These are phyloP conservation scores for Eucalyptus grandis DNA, from an alignment of 345 rosid genomes.

Conservation along the genomic window DNA sequence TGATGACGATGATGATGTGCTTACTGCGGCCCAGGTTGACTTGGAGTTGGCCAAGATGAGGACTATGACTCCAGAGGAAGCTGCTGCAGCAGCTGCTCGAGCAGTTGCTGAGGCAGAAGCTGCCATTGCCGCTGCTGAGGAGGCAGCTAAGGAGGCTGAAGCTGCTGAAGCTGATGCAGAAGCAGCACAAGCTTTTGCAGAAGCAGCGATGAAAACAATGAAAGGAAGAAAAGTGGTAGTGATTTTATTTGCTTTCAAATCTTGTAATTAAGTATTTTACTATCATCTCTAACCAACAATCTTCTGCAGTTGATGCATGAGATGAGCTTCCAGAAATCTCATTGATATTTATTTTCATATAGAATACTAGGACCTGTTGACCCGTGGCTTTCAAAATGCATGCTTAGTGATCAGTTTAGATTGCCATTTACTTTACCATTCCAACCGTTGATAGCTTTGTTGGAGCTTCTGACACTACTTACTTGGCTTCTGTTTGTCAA, in stretches of 20 bases:
- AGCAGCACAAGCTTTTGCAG: slow-evolving; percentile 86
- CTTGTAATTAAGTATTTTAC: not conserved
- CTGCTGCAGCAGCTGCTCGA: slow-evolving; percentile 74
- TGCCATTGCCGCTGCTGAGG: slow-evolving; percentile 87
- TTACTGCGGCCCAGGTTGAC: slow-evolving; percentile 66
- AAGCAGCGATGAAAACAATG: slow-evolving; percentile 67
- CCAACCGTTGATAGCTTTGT: not conserved
- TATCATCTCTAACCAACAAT: not conserved
- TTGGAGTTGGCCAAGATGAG: slow-evolving; percentile 75
- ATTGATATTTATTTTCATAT: not conserved
- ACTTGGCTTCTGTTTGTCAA: not conserved
- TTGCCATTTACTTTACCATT: not conserved
- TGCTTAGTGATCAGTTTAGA: not conserved
- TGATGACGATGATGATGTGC: slow-evolving; percentile 33
- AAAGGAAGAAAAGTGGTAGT: slow-evolving; percentile 58
- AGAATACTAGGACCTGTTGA: not conserved
- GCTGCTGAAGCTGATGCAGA: slow-evolving; percentile 94
- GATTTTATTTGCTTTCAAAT: not conserved
- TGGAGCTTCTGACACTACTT: not conserved
- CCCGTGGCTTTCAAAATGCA: not conserved
- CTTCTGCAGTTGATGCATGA: not conserved
- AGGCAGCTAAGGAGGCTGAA: slow-evolving; percentile 94
- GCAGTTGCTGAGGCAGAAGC: slow-evolving; percentile 96
- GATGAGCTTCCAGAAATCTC: not conserved
- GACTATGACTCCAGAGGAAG: slow-evolving; percentile 75